Evolutionary conservation across 2,329 filamentous ascomycete species (phyloP).

Genomic region (Cytospora piceae): DNA sequence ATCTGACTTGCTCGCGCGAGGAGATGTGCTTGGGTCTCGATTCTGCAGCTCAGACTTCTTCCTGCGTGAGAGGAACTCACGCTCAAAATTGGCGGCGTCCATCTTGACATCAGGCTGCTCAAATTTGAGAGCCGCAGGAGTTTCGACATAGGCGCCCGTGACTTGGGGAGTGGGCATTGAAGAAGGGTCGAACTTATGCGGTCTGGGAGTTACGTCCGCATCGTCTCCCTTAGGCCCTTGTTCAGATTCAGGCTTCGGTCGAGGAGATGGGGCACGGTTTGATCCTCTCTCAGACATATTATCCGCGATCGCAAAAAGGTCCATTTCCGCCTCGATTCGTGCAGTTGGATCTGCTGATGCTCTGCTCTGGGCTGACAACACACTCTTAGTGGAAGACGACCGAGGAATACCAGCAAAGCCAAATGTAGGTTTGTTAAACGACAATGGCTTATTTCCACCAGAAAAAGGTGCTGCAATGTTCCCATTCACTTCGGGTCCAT

Average conservation of each 20-base stretch:
- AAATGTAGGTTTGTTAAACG: conserved; percentile 45
- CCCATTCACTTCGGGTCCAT: conserved; percentile 6
- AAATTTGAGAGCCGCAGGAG: conserved; percentile 52
- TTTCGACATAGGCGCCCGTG: conserved; percentile 61
- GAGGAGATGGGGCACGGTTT: conserved; percentile 53
- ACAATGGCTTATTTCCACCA: conserved; percentile 19
- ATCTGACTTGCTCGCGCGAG: conserved; percentile 25
- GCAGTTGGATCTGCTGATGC: conserved; percentile 53
- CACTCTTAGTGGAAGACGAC: conserved; percentile 25
- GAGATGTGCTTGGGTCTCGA: conserved; percentile 24
- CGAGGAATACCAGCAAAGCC: conserved; percentile 46
- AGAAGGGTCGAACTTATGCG: conserved; percentile 49
- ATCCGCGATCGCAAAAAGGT: conserved; percentile 58
- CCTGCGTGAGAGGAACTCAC: conserved; percentile 12
- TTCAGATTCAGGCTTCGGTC: conserved; percentile 39
- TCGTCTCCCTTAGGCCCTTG: conserved; percentile 36
- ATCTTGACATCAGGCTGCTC: conserved; percentile 37
- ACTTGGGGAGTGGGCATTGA: conserved; percentile 58
- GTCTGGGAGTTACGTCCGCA: conserved; percentile 52
- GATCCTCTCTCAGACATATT: conserved; percentile 61
- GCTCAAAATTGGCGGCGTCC: conserved; percentile 14
- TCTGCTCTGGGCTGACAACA: conserved; percentile 24
- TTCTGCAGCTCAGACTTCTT: background rate
- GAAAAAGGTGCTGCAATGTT: background rate
- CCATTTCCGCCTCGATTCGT: conserved; percentile 60